Conservation (phyloP, 1,284 basidiomycete species). For the Naganishia sp. region DNA sequence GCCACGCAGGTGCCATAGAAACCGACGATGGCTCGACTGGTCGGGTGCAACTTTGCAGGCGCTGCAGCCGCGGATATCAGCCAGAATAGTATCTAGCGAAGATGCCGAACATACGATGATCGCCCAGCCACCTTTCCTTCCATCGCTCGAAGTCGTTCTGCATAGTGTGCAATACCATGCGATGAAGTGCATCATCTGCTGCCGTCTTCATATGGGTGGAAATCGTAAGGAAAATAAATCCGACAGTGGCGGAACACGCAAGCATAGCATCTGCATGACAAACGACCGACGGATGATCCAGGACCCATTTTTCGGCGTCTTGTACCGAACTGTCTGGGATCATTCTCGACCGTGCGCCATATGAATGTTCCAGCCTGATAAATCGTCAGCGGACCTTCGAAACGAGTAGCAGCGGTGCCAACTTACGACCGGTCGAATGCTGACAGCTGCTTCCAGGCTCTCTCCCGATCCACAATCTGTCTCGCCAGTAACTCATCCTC, state of each 20-base stretch:
- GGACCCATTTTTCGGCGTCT: conserved; percentile 40
- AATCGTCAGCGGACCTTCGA: neutral
- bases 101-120: conserved; percentile 35
- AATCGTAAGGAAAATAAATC: conserved; percentile 35
- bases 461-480: conserved; percentile 36
- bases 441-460: conserved; percentile 35
- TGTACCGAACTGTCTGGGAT: conserved; percentile 38
- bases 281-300: conserved; percentile 41
- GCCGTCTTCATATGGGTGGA: conserved; percentile 36
- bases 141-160: conserved; percentile 41
- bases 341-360: conserved; percentile 39
- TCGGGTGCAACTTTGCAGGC: conserved; percentile 28
- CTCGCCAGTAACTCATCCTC: conserved; percentile 38
- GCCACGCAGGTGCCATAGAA: conserved; percentile 27
- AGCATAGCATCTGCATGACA: conserved; percentile 43
- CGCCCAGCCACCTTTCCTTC: conserved; percentile 40
- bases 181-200: conserved; percentile 21
- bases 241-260: conserved; percentile 32
- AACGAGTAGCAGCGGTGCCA: neutral
- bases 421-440: conserved; percentile 35
- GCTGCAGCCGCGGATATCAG: neutral
- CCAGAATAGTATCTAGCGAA: neutral
- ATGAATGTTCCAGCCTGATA: conserved; percentile 35
- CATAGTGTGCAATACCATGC: conserved; percentile 36
- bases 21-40: conserved; percentile 25